Evolutionary conservation across 306 rosid genomes (phyloP).

Genomic region (Dicorynia guianensis): DNA sequence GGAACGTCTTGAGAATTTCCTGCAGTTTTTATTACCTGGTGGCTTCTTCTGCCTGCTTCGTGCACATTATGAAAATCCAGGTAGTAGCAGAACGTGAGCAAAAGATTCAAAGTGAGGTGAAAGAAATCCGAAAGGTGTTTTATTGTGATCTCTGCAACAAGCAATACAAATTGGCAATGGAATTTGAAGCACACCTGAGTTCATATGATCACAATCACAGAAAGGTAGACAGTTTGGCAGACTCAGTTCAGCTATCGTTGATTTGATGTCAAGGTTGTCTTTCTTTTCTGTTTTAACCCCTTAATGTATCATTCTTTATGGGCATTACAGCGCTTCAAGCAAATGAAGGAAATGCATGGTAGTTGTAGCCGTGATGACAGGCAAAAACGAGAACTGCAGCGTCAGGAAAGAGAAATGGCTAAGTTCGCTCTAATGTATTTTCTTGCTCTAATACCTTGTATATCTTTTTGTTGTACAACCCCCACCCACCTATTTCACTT

Average conservation of each 20-base stretch:
- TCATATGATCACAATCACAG: constrained; percentile 97
- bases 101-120: constrained; percentile 94
- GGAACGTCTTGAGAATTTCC: constrained; percentile 99
- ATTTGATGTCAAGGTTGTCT: not conserved
- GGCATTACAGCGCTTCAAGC: constrained; percentile 80
- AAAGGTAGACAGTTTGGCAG: constrained; percentile 58
- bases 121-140: constrained; percentile 93
- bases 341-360: constrained; percentile 99
- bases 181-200: constrained; percentile 92
- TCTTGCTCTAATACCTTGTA: not conserved
- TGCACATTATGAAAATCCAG: constrained; percentile 99
- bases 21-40: constrained; percentile 99
- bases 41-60: constrained; percentile 99
- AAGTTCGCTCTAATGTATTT: constrained; percentile 88
- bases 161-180: constrained; percentile 96
- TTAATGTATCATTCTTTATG: constrained; percentile 32
- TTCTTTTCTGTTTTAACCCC: not conserved
- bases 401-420: constrained; percentile 87
- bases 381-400: constrained; percentile 92
- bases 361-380: constrained; percentile 87
- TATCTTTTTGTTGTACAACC: not conserved
- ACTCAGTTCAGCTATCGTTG: constrained; percentile 24
- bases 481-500: not conserved
- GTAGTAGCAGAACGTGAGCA: constrained; percentile 98
- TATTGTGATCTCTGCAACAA: constrained; percentile 98